These are phyloP conservation scores for Vanderwaltozyma yarrowii DNA, from an alignment of 805 yeast genomes.

Conservation along the genomic window DNA sequence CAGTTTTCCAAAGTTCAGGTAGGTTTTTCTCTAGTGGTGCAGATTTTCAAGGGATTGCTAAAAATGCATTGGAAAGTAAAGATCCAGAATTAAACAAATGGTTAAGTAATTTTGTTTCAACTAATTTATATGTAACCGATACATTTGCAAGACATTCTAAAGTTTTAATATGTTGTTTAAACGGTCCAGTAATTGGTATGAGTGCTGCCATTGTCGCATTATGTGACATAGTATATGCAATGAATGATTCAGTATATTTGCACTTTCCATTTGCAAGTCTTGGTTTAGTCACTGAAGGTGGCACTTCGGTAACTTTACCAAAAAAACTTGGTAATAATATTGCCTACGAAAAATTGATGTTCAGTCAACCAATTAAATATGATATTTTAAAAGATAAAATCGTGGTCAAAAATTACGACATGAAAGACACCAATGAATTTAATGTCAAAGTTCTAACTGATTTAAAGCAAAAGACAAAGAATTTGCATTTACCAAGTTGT, in stretches of 20 bases:
- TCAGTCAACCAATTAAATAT: slow-evolving; percentile 56
- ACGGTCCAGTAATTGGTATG: slow-evolving; percentile 83
- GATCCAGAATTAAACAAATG: slow-evolving; percentile 32
- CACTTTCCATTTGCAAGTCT: slow-evolving; percentile 72
- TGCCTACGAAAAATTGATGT: slow-evolving; percentile 62
- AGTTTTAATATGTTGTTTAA: slow-evolving; percentile 59
- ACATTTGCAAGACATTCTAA: slow-evolving; percentile 62
- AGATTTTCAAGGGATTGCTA: slow-evolving; percentile 36
- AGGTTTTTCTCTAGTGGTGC: slow-evolving; percentile 82
- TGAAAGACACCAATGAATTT: slow-evolving; percentile 36
- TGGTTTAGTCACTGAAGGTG: slow-evolving; percentile 80
- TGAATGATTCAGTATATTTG: slow-evolving; percentile 45
- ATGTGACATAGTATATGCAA: slow-evolving; percentile 67
- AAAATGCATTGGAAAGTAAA: slow-evolving; percentile 2
- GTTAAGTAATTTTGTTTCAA: slow-evolving; percentile 51
- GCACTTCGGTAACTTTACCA: slow-evolving; percentile 56
- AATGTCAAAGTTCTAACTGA: slow-evolving; percentile 35
- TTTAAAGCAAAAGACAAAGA: slow-evolving; percentile 27
- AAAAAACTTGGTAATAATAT: slow-evolving; percentile 61
- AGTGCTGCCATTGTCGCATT: slow-evolving; percentile 63
- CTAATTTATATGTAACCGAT: slow-evolving; percentile 61
- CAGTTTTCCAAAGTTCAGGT: slow-evolving; percentile 63
- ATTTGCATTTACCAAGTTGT: slow-evolving; percentile 33
- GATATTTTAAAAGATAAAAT: slow-evolving; percentile 53
- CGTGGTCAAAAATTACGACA: slow-evolving; percentile 45